Evolutionary conservation across 2,329 filamentous ascomycete species (phyloP), one percentile per base, ranked within the genome.

Genomic region (Botryosphaeria agaves): DNA sequence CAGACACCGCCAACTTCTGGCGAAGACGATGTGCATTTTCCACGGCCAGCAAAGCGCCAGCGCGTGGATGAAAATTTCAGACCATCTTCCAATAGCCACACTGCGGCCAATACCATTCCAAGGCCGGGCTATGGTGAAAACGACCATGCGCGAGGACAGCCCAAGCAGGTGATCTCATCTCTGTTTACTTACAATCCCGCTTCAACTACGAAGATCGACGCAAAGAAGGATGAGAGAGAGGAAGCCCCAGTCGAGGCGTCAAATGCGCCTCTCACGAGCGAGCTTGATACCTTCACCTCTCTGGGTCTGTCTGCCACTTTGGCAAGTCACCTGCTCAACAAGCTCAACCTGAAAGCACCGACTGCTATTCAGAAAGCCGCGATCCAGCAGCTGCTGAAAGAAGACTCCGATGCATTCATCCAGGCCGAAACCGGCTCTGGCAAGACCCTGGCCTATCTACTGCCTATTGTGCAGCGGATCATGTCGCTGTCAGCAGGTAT

Each of bases 361-460:
- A 98, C 89, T 0, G 83, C 82, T 0, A 94, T 98, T 48, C 89
- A 98, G 56, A 85, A 85, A 43, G 82, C 81, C 37, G 78, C 87
- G 1, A 76, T 98, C 23, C 67, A 79, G 25, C 76, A 89, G 42
- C 58, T 98, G 36, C 56, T 92, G 26, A 74, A 74, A 25, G 76
- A 78, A 31, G 79, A 92, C 42, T 75, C 71, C 27, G 89, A 98
- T 59, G 85, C 85, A 2, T 98, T 98, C 45, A 77, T 98, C 19
- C 89, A 95, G 51, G 91, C 89, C 3, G 79, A 98, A 57, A 98
- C 89, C 0, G 89, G 89, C 41, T 98, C 89, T 0, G 89, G 89
- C 56, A 98, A 98, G 59, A 98, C 89, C 0, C 59, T 98, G 36
- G 82, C 89, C n/a, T 98, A 98, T 50, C 65, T 98, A 4, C 59